Evolutionary conservation across 176 grass and related monocot genomes (phyloP).

Genomic region (Cymbopogon citratus): DNA sequence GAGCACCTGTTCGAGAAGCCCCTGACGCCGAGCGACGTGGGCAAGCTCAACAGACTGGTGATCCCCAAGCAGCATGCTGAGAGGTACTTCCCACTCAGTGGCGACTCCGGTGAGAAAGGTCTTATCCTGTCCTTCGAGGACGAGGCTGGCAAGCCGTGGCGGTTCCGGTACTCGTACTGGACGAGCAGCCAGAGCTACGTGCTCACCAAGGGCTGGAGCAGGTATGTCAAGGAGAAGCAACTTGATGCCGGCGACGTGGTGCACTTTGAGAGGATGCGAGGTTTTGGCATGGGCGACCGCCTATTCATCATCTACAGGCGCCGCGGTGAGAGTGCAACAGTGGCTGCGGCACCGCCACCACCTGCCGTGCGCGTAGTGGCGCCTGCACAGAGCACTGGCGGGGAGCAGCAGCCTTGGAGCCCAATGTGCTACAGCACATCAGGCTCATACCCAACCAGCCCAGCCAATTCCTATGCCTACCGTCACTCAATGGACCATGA

Average conservation of each 20-base stretch:
- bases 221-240: slow-evolving; percentile 91
- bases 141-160: slow-evolving; percentile 72
- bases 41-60: slow-evolving; percentile 88
- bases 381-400: slow-evolving; percentile 18
- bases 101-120: slow-evolving; percentile 68
- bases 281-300: slow-evolving; percentile 29
- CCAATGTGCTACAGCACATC: slow-evolving; percentile 59
- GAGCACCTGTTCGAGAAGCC: slow-evolving; percentile 91
- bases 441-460: slow-evolving; percentile 51
- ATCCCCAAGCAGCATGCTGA: slow-evolving; percentile 93
- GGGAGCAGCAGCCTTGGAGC: slow-evolving; percentile 58
- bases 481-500: slow-evolving; percentile 42
- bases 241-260: slow-evolving; percentile 80
- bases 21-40: slow-evolving; percentile 79
- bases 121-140: slow-evolving; percentile 76
- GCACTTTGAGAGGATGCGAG: slow-evolving; percentile 50
- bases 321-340: slow-evolving; percentile 6
- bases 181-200: slow-evolving; percentile 99
- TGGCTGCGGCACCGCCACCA: not conserved
- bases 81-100: slow-evolving; percentile 73
- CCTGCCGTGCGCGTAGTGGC: slow-evolving; percentile 7
- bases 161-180: slow-evolving; percentile 97
- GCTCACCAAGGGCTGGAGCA: slow-evolving; percentile 94
- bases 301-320: slow-evolving; percentile 67
- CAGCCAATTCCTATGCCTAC: slow-evolving; percentile 38